Base-by-base conservation (phyloP, 2,329 filamentous ascomycete species). In the Metarhizium rileyi region DNA sequence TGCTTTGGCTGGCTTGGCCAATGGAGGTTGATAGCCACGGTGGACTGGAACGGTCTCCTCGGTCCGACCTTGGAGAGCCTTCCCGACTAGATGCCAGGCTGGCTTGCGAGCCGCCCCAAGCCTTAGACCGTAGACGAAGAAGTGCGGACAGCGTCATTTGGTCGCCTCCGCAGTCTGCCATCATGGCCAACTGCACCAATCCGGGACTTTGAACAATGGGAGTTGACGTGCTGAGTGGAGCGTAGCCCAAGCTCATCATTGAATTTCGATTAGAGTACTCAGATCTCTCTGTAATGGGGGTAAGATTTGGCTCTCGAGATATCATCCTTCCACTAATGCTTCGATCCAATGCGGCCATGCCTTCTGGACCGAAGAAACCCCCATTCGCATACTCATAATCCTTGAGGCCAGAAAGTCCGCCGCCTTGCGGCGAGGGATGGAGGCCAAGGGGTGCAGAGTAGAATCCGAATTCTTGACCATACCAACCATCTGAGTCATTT, bases 191-290 rank as follows among this genome's bases (percentile, higher is more conserved):
- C 62, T 95, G 86, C 1, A 86, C 85, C 23, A 95, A 72, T 0
- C 86, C 86, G 0, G 88, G 86, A 56, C 84, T 88, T 28, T 82
- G 74, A 2, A 88, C 59, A 3, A 53, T 52, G 1, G 67, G 66
- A 38, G 70, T 78, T 9, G 61, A 63, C 50, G 73, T 79, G 12
- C 61, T 60, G 27, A 66, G 60, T 3, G 63, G 57, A 10, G 66
- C 63, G 52, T 70, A 66, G 26, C 67, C 69, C 53, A 91, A 71
- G 51, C 85, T 88, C 71, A 94, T 87, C 51, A 95, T 80, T 1
- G 87, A 94, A 63, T 96, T 97, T 42, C 93, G 82, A 52, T 94
- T 95, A 40, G 89, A 95, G 72, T 95, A 96, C 67, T 98, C 93
- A 52, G 88, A 95, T 12, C 90, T 81, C 65, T 97, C 93, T 0